Evolutionary conservation across 2,329 filamentous ascomycete genomes (phyloP).

Genomic region (Diaporthe australafricana): DNA sequence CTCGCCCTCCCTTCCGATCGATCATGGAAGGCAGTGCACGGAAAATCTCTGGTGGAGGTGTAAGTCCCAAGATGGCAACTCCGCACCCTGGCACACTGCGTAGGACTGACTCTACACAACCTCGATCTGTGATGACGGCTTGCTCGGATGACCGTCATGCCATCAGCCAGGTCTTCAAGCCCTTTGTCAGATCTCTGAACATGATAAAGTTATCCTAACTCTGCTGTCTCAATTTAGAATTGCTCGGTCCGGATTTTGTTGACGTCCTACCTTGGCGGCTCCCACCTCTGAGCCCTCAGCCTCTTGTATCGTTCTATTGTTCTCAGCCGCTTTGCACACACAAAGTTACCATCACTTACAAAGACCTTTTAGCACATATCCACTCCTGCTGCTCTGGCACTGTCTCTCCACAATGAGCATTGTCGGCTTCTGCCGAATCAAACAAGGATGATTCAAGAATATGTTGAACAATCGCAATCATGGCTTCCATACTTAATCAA

Average conservation of each 20-base stretch:
- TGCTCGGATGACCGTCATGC: too few relatives aligned
- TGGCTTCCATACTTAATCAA: background rate
- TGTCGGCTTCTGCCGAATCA: background rate
- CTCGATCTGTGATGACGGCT: background rate
- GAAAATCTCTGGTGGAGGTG: background rate
- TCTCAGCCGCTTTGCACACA: background rate
- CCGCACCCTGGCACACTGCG: background rate
- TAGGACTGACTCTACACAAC: background rate
- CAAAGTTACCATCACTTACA: background rate
- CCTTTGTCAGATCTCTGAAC: too few relatives aligned
- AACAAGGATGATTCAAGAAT: background rate
- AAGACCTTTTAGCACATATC: background rate
- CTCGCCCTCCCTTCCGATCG: background rate
- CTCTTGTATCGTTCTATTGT: background rate
- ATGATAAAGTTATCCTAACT: background rate
- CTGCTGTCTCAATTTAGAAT: background rate
- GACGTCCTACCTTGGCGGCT: background rate
- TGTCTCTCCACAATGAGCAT: background rate
- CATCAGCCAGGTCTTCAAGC: background rate
- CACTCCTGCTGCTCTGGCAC: background rate
- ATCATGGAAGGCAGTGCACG: background rate
- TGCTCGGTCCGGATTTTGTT: background rate
- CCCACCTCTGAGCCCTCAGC: background rate
- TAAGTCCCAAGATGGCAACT: background rate
- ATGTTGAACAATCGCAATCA: too few relatives aligned